phyloP scores from a whole-genome alignment of 179 eudicot genomes.

The Patellifolia procumbens region DNA sequence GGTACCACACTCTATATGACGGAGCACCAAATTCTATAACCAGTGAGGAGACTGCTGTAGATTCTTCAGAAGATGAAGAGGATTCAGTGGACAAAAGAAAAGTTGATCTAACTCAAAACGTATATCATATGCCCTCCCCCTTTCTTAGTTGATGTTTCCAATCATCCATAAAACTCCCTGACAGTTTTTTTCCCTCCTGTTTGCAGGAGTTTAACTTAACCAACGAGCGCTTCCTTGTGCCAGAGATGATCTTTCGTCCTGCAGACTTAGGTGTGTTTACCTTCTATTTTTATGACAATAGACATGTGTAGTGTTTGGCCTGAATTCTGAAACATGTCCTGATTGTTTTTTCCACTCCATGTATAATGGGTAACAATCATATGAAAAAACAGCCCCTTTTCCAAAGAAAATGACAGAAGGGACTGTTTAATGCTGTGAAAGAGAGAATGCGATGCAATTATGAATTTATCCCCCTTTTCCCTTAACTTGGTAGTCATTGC shows the following conservation, averaged over 20 bases:
- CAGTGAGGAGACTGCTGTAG: constrained; percentile 35
- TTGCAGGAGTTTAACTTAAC: constrained; percentile 84
- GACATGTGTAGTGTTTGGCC: neutral
- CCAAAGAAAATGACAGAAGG: neutral
- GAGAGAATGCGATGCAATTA: constrained; percentile 2
- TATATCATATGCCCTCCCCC: constrained; percentile 15
- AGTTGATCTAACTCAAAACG: constrained; percentile 74
- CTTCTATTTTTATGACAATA: neutral
- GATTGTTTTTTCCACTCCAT: constrained; percentile 4
- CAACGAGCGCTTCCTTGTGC: constrained; percentile 97
- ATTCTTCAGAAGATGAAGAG: constrained; percentile 37
- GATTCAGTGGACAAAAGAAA: constrained; percentile 48
- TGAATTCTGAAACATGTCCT: neutral
- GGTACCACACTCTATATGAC: constrained; percentile 54
- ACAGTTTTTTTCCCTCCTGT: constrained; percentile 12
- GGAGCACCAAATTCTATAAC: constrained; percentile 25
- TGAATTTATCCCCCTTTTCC: neutral
- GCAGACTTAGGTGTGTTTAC: constrained; percentile 77
- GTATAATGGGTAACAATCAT: neutral
- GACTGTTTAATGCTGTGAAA: neutral
- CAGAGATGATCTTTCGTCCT: constrained; percentile 98
- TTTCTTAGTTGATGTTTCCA: neutral
- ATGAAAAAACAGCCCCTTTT: neutral
- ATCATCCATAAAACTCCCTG: neutral
- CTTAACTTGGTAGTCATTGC: neutral